Evolutionary conservation across 2,329 filamentous ascomycete species (phyloP).

Genomic region (Microdochium paspali): DNA sequence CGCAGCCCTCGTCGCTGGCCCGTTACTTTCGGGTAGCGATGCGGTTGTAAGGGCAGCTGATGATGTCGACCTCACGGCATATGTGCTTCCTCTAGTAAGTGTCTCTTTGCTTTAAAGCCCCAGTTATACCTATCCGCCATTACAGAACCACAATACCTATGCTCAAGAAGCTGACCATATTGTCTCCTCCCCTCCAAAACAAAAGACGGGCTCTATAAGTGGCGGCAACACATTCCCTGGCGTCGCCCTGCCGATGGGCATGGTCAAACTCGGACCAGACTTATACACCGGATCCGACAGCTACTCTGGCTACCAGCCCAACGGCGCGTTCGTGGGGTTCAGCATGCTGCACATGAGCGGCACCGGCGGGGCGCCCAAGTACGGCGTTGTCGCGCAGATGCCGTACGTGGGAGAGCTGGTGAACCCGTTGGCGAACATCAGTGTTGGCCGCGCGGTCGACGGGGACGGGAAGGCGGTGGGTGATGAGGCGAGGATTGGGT

Average conservation of each 20-base stretch:
- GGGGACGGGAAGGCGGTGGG: background rate
- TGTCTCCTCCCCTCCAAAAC: slow-evolving; percentile 1
- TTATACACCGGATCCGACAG: slow-evolving; percentile 37
- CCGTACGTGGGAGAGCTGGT: slow-evolving; percentile 45
- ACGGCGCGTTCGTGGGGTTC: slow-evolving; percentile 48
- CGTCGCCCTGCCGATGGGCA: slow-evolving; percentile 34
- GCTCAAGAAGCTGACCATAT: too few species aligned
- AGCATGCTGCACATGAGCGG: slow-evolving; percentile 58
- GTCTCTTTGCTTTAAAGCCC: background rate
- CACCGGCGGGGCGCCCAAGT: slow-evolving; percentile 61
- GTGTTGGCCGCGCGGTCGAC: slow-evolving; percentile 30
- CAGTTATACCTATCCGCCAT: background rate
- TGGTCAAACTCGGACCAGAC: slow-evolving; percentile 41
- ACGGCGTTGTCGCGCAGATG: slow-evolving; percentile 55
- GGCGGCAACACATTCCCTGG: slow-evolving; percentile 42
- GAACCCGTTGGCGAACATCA: slow-evolving; percentile 45
- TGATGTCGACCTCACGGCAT: slow-evolving; percentile 16
- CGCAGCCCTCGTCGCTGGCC: background rate
- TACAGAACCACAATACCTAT: too few species aligned
- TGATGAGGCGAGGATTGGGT: slow-evolving; percentile 40
- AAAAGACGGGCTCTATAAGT: slow-evolving; percentile 31
- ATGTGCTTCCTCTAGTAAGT: slow-evolving; percentile 18
- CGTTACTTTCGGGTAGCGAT: background rate
- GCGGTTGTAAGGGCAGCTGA: background rate
- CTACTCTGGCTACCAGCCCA: slow-evolving; percentile 41